Evolutionary conservation across 441 rosid species (phyloP).

Genomic region (Gossypium armourianum): DNA sequence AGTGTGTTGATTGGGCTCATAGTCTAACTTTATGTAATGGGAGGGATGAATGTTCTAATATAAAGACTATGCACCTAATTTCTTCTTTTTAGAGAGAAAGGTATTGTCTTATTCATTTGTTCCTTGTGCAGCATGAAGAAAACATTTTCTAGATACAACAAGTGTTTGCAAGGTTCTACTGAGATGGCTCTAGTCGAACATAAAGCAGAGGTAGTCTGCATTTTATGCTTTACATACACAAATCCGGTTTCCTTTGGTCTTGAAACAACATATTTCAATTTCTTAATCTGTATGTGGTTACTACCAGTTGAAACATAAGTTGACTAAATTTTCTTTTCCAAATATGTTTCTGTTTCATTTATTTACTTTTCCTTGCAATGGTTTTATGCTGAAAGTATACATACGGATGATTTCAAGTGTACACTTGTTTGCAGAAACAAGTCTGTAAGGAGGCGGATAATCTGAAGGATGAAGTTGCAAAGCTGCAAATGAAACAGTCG

Average conservation of each 20-base stretch:
- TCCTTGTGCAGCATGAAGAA: constrained; percentile 56
- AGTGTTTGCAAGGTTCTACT: constrained; percentile 36
- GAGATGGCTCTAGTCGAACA: constrained; percentile 32
- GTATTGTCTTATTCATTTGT: background rate
- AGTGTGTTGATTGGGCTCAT: background rate
- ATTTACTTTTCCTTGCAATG: background rate
- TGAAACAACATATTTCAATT: background rate
- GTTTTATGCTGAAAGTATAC: background rate
- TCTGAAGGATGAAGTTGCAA: constrained; percentile 51
- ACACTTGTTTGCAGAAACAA: constrained; percentile 29
- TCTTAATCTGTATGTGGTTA: background rate
- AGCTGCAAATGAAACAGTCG: constrained; percentile 63
- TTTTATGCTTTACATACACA: background rate
- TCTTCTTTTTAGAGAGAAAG: background rate
- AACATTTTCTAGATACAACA: constrained; percentile 60
- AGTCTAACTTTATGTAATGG: background rate
- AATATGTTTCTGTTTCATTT: constrained; percentile 5
- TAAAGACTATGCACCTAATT: background rate
- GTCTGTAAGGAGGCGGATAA: constrained; percentile 39
- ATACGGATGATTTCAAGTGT: constrained; percentile 7
- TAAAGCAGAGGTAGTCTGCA: constrained; percentile 40
- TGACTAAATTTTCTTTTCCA: background rate
- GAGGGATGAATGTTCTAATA: background rate
- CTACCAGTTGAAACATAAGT: background rate
- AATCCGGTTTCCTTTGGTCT: background rate